A percentile compares a stretch with the other conserved stretches of the same genome.
These are phyloP conservation scores for Calonectria leucothoes DNA, from an alignment of 2,329 filamentous ascomycete species.

Conservation along the genomic window DNA sequence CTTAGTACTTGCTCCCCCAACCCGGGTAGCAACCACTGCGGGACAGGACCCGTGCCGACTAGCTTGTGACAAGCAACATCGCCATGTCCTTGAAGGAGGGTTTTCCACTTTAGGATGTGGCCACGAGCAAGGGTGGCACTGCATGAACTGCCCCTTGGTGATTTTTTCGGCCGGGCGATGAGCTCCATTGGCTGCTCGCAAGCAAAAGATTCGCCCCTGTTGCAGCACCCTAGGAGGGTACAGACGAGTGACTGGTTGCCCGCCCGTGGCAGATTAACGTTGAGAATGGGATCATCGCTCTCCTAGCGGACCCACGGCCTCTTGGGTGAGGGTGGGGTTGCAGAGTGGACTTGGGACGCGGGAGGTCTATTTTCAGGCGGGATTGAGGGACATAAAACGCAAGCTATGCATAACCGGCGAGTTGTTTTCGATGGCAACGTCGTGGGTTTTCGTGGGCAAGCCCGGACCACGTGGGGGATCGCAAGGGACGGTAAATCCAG, in stretches of 20 bases:
- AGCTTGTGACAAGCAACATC: slow-evolving; percentile 22
- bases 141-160: slow-evolving; percentile 16
- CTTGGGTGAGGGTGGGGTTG: not conserved
- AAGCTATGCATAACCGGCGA: not conserved
- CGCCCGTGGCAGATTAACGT: slow-evolving; percentile 16
- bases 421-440: not conserved
- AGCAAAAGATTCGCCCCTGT: slow-evolving; percentile 15
- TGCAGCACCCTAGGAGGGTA: not conserved
- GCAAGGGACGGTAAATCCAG: not conserved
- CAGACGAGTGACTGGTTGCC: slow-evolving; percentile 9
- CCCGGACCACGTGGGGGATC: not conserved
- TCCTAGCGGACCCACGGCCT: slow-evolving; percentile 16
- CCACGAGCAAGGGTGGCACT: slow-evolving; percentile 6
- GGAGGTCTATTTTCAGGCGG: not conserved
- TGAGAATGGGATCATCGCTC: slow-evolving; percentile 26
- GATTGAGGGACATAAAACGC: slow-evolving; percentile 4
- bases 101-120: slow-evolving; percentile 16
- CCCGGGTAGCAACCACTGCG: slow-evolving; percentile 7
- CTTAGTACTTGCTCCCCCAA: slow-evolving; percentile 13
- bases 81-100: slow-evolving; percentile 11
- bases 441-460: not conserved
- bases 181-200: slow-evolving; percentile 10
- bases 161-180: slow-evolving; percentile 1
- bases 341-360: not conserved
- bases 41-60: slow-evolving; percentile 2